Conservation (phyloP, 306 rosid species). For the Dicorynia guianensis region DNA sequence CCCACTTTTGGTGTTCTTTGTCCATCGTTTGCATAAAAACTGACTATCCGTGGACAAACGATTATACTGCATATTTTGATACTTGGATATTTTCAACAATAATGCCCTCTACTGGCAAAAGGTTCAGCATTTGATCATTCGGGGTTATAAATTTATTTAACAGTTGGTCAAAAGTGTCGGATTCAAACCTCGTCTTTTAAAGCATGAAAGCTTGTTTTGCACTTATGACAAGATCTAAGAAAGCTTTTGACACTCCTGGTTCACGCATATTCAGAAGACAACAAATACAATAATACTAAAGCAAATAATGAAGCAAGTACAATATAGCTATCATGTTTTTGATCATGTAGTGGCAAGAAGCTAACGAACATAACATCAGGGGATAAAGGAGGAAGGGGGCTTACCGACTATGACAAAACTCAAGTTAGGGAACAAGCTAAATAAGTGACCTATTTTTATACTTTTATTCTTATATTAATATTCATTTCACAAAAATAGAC, state of each 20-base stretch:
- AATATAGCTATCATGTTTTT: neutral
- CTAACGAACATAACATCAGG: neutral
- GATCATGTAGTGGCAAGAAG: neutral
- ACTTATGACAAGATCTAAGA: constrained; percentile 9
- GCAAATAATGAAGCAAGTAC: neutral
- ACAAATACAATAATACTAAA: neutral
- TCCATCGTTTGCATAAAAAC: neutral
- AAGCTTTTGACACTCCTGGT: neutral
- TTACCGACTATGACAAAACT: neutral
- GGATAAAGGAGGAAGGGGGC: neutral
- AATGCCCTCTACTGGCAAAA: constrained; percentile 5
- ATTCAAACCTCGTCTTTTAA: constrained; percentile 6
- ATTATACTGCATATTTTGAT: neutral
- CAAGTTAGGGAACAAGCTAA: neutral
- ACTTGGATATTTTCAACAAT: neutral
- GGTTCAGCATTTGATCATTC: neutral
- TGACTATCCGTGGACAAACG: neutral
- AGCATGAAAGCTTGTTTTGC: neutral
- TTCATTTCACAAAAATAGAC: no score
- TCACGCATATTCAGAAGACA: neutral
- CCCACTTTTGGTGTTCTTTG: constrained; percentile 27
- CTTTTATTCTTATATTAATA: no score
- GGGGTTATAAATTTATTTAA: neutral
- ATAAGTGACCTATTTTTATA: no score
- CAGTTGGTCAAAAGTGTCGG: neutral